These are phyloP conservation scores for Talaromyces sp. DNA, from an alignment of 2,329 filamentous ascomycete genomes.

Conservation along the genomic window DNA sequence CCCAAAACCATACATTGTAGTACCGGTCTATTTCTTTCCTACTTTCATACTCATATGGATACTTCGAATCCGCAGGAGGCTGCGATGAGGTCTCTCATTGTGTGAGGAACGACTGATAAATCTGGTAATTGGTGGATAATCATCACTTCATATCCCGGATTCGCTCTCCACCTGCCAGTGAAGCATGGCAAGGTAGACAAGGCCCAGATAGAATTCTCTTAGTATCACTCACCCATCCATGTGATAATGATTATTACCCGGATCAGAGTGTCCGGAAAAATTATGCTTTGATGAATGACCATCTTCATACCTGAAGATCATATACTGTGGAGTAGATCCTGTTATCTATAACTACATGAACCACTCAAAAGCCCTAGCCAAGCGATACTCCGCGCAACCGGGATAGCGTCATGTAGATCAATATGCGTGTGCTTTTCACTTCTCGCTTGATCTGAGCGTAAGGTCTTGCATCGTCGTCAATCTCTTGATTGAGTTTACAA, in stretches of 20 bases:
- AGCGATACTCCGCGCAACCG: slow-evolving; percentile 1
- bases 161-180: not conserved
- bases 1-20: too few species aligned
- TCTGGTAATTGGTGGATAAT: not conserved
- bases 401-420: not conserved
- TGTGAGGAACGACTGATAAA: not conserved
- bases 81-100: not conserved
- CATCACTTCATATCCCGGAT: not conserved
- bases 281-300: not conserved
- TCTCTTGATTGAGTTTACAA: not conserved
- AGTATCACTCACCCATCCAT: not conserved
- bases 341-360: not conserved
- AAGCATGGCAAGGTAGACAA: not conserved
- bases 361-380: not conserved
- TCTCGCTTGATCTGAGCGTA: not conserved
- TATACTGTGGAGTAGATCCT: not conserved
- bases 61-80: not conserved
- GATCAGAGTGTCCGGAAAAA: not conserved
- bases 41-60: not conserved
- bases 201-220: not conserved
- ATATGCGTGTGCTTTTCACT: not conserved
- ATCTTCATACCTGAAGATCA: not conserved
- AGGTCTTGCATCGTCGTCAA: not conserved
- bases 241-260: not conserved
- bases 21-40: too few species aligned